phyloP scores from a whole-genome alignment of 805 yeast genomes.

The Saccharomycopsis javanensis region DNA sequence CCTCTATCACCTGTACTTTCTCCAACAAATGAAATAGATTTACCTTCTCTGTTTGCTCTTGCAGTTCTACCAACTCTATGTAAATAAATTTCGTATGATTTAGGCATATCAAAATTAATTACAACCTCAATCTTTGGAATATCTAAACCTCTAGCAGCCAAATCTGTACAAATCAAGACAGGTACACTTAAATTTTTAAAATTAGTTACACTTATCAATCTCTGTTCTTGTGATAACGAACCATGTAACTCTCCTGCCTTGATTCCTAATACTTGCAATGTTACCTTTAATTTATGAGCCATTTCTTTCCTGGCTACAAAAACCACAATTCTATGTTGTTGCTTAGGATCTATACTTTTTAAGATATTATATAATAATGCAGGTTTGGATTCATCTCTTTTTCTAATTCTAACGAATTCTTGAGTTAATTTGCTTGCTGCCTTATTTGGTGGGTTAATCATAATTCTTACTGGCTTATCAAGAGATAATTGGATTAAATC shows the following conservation, averaged over 20 bases:
- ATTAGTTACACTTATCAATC: constrained; percentile 71
- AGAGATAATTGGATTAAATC: constrained; percentile 80
- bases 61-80: constrained; percentile 99
- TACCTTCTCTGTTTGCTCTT: constrained; percentile 96
- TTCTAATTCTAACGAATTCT: constrained; percentile 90
- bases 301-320: constrained; percentile 87
- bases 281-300: constrained; percentile 78
- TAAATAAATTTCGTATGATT: constrained; percentile 78
- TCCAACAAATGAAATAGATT: constrained; percentile 87
- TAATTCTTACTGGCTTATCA: constrained; percentile 82
- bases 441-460: constrained; percentile 95
- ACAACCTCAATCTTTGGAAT: constrained; percentile 96
- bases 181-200: constrained; percentile 81
- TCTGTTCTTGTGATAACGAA: constrained; percentile 83
- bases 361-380: constrained; percentile 70
- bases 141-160: constrained; percentile 98
- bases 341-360: constrained; percentile 51
- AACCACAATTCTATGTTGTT: constrained; percentile 69
- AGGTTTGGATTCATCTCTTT: constrained; percentile 75
- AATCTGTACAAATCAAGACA: constrained; percentile 87
- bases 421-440: constrained; percentile 86
- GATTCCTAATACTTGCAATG: constrained; percentile 64
- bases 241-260: constrained; percentile 78
- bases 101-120: constrained; percentile 93
- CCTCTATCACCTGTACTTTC: constrained; percentile 79